A percentile compares a stretch with the other conserved stretches of the same genome.
phyloP scores from a whole-genome alignment of 805 yeast species.

The Metahyphopichia silvanorum region DNA sequence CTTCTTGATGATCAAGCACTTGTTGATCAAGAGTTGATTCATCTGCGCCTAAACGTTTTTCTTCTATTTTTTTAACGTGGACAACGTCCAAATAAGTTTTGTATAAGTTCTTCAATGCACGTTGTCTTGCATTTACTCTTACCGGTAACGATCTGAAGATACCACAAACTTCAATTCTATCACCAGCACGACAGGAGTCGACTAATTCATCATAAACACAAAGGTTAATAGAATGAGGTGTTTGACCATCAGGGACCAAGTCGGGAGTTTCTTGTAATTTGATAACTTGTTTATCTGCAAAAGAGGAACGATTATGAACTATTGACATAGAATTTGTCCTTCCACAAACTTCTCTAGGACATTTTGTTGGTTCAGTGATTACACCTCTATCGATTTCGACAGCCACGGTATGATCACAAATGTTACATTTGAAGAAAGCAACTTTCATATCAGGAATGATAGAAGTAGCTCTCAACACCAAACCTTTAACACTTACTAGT shows the following conservation, averaged over 20 bases:
- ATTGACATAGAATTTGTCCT: conserved; percentile 84
- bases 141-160: conserved; percentile 92
- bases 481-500: conserved; percentile 84
- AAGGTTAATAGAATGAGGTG: conserved; percentile 92
- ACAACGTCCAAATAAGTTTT: conserved; percentile 94
- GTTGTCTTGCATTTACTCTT: conserved; percentile 77
- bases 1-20: conserved; percentile 62
- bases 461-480: conserved; percentile 83
- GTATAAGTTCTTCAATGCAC: conserved; percentile 79
- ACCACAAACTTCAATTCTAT: conserved; percentile 92
- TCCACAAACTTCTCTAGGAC: conserved; percentile 87
- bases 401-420: conserved; percentile 88
- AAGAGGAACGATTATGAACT: conserved; percentile 87
- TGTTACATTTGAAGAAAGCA: conserved; percentile 92
- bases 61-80: conserved; percentile 84
- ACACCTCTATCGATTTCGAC: conserved; percentile 94
- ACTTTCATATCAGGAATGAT: conserved; percentile 97
- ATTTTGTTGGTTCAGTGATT: conserved; percentile 86
- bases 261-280: conserved; percentile 96
- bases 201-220: conserved; percentile 96
- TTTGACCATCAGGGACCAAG: conserved; percentile 95
- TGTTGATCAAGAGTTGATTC: conserved; percentile 53
- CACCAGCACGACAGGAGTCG: conserved; percentile 94
- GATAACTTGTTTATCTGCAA: conserved; percentile 93
- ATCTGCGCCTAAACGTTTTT: conserved; percentile 77